Evolutionary conservation across 257 asterid genomes (phyloP).

Genomic region (Lycium ferocissimum): DNA sequence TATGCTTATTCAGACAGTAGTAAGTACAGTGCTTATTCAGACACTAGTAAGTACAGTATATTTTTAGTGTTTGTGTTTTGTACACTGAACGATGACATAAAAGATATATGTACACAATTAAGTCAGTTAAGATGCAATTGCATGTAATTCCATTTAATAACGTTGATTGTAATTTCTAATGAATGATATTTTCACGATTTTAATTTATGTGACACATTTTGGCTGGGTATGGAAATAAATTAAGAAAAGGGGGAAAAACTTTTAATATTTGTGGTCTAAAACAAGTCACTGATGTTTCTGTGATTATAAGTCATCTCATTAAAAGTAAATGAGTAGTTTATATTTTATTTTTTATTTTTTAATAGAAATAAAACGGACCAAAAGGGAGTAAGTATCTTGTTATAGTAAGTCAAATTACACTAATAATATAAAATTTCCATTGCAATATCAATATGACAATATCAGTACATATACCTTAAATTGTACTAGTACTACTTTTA

Average conservation of each 20-base stretch:
- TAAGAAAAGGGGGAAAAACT: too few species aligned
- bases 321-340: too few species aligned
- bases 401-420: neutral
- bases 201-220: too few species aligned
- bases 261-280: too few species aligned
- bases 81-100: neutral
- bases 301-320: too few species aligned
- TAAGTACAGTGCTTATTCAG: neutral
- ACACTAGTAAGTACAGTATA: neutral
- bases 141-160: neutral
- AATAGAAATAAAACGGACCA: too few species aligned
- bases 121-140: neutral
- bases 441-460: too few species aligned
- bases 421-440: too few species aligned
- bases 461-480: too few species aligned
- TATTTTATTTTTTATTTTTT: too few species aligned
- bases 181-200: neutral
- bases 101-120: neutral
- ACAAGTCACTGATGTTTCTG: too few species aligned
- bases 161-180: neutral
- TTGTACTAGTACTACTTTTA: neutral
- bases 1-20: neutral
- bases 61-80: neutral
- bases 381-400: neutral
- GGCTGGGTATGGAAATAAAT: too few species aligned